Evolutionary conservation across 306 rosid species (phyloP), one percentile per base, ranked within the genome.

Genomic region (Cajanus cajan): DNA sequence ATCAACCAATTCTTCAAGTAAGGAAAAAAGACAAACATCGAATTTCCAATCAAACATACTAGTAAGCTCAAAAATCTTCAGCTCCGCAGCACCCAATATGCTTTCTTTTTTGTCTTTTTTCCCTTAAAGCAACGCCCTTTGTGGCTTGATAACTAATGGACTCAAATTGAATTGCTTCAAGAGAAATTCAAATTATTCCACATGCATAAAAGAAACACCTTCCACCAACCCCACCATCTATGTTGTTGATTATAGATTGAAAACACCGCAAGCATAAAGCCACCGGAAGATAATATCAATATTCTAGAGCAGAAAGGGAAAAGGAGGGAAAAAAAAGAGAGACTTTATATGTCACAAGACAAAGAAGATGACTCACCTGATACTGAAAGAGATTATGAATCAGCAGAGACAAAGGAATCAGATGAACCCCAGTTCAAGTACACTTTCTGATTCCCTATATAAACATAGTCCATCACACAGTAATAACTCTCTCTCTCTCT

Each of bases 401-500:
- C 71, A 66, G 74, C 71, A 71, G 85, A 82, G 79, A 80, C 33
- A 59, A 59, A 22, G 58, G 86, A 88, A 80, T 81, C 80, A 28
- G 84, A 71, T 48, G 85, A 88, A 83, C 86, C 93, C 59, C 51
- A 74, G 88, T 83, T 88, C 84, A 89, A 87, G 85, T 82, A 77
- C 85, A 86, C 44, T 70, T 72, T 78, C 40, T 59, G 75, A 83
- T 68, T 80, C 85, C 90, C 77, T n/a, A 82, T 78, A 52, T 78
- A 82, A 47, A 71, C 81, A 80, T 40, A 61, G 86, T 81, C 97
- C 86, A 74, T 71, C 64, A 50, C 74, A 59, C 19, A 78, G 78
- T 63, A 83, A 82, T 57, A n/a, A 34, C 12, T 68, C 41, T 21
- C 8, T 24, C 71, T 64, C 10, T 57, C 63, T 57, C 36, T 28